These are phyloP conservation scores for Coemansia sp. DNA, from an alignment of 192 early-diverging fungal species.

Conservation along the genomic window DNA sequence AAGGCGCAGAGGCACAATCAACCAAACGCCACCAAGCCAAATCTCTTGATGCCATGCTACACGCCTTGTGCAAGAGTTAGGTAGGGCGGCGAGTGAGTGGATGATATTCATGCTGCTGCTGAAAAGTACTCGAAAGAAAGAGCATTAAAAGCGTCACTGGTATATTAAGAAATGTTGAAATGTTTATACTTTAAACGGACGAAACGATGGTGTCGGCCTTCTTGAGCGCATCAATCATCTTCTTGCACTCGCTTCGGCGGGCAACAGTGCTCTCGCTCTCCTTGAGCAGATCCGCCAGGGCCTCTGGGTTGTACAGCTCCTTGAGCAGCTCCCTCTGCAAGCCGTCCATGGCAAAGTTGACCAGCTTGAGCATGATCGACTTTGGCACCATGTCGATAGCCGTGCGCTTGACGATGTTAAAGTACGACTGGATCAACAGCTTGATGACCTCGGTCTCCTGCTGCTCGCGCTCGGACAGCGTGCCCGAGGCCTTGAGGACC, in stretches of 20 bases:
- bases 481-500: conserved; percentile 89
- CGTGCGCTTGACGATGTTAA: conserved; percentile 98
- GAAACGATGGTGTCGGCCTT: conserved; percentile 55
- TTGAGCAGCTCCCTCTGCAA: conserved; percentile 92
- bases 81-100: too few relatives aligned
- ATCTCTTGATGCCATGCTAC: background rate
- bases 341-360: conserved; percentile 84
- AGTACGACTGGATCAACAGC: conserved; percentile 95
- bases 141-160: background rate
- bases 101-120: too few relatives aligned
- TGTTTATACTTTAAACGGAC: conserved; percentile 17
- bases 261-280: conserved; percentile 91
- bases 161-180: background rate
- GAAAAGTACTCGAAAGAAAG: background rate
- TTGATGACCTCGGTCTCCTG: conserved; percentile 99
- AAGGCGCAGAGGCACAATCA: background rate
- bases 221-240: conserved; percentile 88
- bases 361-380: conserved; percentile 97
- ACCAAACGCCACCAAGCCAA: background rate
- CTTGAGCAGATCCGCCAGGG: conserved; percentile 90
- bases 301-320: conserved; percentile 96
- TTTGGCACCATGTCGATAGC: conserved; percentile 97
- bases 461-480: conserved; percentile 93
- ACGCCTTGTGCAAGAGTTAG: too few relatives aligned
- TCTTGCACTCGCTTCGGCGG: conserved; percentile 92